Conservation (phyloP, 192 early-diverging fungal species). For the Coemansia sp. region DNA sequence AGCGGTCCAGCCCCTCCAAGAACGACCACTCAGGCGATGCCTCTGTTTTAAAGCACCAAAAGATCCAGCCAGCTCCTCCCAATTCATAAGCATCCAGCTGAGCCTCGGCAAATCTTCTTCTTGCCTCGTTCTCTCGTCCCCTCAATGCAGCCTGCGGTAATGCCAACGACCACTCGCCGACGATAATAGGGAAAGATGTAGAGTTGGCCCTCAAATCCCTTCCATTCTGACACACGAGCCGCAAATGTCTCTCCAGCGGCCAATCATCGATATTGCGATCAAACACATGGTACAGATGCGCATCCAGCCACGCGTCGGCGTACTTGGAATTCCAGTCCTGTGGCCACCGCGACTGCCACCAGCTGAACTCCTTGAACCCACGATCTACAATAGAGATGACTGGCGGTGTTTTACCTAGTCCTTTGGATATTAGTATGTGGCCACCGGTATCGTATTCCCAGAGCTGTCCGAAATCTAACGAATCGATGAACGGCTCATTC, state of each 20-base stretch:
- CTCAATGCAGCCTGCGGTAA: slow-evolving; percentile 60
- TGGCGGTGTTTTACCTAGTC: slow-evolving; percentile 31
- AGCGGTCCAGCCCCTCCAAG: slow-evolving; percentile 62
- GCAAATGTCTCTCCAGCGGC: slow-evolving; percentile 39
- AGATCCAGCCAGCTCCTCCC: slow-evolving; percentile 65
- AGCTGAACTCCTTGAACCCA: slow-evolving; percentile 50
- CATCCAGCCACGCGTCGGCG: slow-evolving; percentile 47
- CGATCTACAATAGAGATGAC: slow-evolving; percentile 47
- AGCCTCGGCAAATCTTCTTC: slow-evolving; percentile 58
- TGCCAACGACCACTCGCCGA: slow-evolving; percentile 73
- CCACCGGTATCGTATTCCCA: slow-evolving; percentile 54
- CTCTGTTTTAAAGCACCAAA: slow-evolving; percentile 75
- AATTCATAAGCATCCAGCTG: slow-evolving; percentile 70
- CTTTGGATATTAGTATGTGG: slow-evolving; percentile 30
- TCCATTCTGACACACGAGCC: slow-evolving; percentile 40
- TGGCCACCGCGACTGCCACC: slow-evolving; percentile 52
- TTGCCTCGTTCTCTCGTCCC: slow-evolving; percentile 59
- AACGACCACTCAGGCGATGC: slow-evolving; percentile 72
- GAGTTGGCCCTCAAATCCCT: slow-evolving; percentile 40
- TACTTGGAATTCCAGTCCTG: slow-evolving; percentile 49
- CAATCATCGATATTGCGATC: slow-evolving; percentile 45
- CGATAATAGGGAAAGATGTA: slow-evolving; percentile 63
- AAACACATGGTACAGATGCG: slow-evolving; percentile 56
- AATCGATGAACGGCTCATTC: slow-evolving; percentile 49
- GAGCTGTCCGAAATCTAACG: slow-evolving; percentile 44